Evolutionary conservation across 306 rosid species (phyloP).

Genomic region (Styphnolobium japonicum): DNA sequence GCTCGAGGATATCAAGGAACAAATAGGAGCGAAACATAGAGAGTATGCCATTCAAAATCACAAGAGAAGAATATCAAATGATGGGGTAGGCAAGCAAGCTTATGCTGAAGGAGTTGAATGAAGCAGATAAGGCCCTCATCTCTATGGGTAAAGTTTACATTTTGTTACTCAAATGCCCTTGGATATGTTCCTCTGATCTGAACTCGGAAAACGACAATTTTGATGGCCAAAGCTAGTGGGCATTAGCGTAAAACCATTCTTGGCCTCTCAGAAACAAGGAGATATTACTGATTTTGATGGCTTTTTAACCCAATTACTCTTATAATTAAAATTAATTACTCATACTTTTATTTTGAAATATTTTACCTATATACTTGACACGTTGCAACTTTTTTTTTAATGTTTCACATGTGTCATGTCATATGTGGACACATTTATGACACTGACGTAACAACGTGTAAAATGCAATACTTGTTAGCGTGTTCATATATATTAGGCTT

Average conservation of each 20-base stretch:
- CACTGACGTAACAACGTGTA: too few species aligned
- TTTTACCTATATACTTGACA: too few species aligned
- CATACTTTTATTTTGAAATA: too few species aligned
- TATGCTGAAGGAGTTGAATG: conserved; percentile 16
- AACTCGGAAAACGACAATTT: background rate
- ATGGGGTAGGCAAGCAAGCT: conserved; percentile 12
- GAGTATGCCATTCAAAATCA: conserved; percentile 60
- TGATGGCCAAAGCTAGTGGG: conserved; percentile 27
- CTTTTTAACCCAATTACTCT: too few species aligned
- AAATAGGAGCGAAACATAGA: conserved; percentile 45
- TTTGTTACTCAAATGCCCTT: conserved; percentile 41
- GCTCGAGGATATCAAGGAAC: conserved; percentile 61
- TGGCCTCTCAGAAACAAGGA: background rate
- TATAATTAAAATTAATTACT: too few species aligned
- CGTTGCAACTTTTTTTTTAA: too few species aligned
- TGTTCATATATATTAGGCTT: too few species aligned
- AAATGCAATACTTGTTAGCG: too few species aligned
- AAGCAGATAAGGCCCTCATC: conserved; percentile 37
- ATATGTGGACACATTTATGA: too few species aligned
- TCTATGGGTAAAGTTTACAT: conserved; percentile 4
- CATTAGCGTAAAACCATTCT: conserved; percentile 27
- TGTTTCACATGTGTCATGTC: too few species aligned
- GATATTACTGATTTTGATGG: too few species aligned
- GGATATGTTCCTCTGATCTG: background rate
- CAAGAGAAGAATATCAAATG: background rate